phyloP scores from a whole-genome alignment of 805 yeast genomes.

The Zygotorulaspora sp. region DNA sequence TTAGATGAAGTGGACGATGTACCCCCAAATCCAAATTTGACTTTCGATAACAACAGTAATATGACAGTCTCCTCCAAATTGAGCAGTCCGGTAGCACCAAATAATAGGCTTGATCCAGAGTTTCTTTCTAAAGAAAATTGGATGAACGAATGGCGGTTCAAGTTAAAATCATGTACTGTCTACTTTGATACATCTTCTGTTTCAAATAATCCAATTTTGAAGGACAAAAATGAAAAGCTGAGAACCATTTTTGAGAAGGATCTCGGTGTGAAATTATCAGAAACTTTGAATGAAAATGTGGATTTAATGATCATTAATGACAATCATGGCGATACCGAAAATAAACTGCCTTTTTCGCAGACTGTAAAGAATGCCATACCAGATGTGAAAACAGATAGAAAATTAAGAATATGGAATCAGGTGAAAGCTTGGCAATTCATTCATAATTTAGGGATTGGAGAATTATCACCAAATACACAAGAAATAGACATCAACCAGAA shows the following conservation, averaged over 20 bases:
- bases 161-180: constrained; percentile 10
- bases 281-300: constrained; percentile 7
- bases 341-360: not conserved
- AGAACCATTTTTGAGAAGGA: constrained; percentile 8
- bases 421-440: constrained; percentile 16
- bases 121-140: constrained; percentile 11
- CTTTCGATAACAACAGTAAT: not conserved
- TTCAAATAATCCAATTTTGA: not conserved
- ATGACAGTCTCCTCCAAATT: not conserved
- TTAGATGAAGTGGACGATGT: constrained; percentile 1
- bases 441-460: constrained; percentile 15
- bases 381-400: constrained; percentile 3
- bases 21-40: not conserved
- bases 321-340: not conserved
- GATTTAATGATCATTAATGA: constrained; percentile 6
- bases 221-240: constrained; percentile 2
- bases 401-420: constrained; percentile 21
- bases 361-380: not conserved
- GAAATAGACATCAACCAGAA: not conserved
- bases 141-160: constrained; percentile 14
- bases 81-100: constrained; percentile 1
- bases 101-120: not conserved
- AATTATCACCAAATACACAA: not conserved
- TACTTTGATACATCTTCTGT: constrained; percentile 10
- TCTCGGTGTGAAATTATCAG: constrained; percentile 10